Conservation (phyloP, 2,329 filamentous ascomycete species). For the Cercospora sojina region DNA sequence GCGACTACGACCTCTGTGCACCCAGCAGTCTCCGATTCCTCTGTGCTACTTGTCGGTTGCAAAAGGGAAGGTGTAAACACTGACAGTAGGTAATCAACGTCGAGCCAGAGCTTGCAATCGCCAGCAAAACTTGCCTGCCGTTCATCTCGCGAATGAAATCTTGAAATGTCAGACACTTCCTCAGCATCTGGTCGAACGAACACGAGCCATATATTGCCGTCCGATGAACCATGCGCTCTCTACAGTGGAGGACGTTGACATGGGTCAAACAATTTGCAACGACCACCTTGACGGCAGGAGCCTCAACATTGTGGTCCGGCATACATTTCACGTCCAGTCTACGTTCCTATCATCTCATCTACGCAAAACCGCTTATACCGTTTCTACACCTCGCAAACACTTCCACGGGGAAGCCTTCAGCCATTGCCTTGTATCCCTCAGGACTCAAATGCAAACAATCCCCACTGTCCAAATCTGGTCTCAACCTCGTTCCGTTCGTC, state of each 20-base stretch:
- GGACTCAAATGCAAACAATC: conserved; percentile 66
- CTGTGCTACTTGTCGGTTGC: neutral
- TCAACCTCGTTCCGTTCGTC: conserved; percentile 50
- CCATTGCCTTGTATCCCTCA: conserved; percentile 59
- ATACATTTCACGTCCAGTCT: neutral
- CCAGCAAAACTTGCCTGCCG: neutral
- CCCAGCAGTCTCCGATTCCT: neutral
- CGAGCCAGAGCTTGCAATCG: neutral
- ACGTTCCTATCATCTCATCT: neutral
- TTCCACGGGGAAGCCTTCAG: conserved; percentile 57
- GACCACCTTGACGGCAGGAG: neutral
- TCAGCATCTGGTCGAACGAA: neutral
- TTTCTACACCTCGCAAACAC: conserved; percentile 47
- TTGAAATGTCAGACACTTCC: neutral
- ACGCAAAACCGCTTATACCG: conserved; percentile 27
- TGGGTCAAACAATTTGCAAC: neutral
- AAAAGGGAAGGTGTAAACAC: neutral
- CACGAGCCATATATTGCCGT: neutral
- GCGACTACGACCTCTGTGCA: conserved; percentile 17
- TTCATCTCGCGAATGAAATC: neutral
- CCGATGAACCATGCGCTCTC: neutral
- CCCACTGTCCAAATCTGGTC: conserved; percentile 56
- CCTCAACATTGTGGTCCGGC: neutral
- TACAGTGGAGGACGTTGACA: neutral
- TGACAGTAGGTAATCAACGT: neutral